These are phyloP conservation scores for Pezizomycotina sp. DNA, from an alignment of 2,329 filamentous ascomycete genomes.

Conservation along the genomic window DNA sequence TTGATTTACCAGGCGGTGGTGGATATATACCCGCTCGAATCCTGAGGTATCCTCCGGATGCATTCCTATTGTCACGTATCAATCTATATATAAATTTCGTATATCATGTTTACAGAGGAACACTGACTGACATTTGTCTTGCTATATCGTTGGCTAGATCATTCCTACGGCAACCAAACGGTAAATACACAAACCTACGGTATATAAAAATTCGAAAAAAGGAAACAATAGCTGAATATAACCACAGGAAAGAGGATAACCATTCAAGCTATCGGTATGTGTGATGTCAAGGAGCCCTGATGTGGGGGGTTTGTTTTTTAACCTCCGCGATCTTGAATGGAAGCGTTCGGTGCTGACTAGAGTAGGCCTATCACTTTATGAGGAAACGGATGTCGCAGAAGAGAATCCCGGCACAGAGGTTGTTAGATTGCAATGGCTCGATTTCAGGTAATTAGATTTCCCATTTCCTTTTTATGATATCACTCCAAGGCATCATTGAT, in stretches of 20 bases:
- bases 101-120: neutral
- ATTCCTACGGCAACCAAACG: too few relatives aligned
- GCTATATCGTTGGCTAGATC: constrained; percentile 38
- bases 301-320: too few relatives aligned
- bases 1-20: constrained; percentile 81
- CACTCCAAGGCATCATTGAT: neutral
- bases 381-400: constrained; percentile 46
- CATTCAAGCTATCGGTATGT: constrained; percentile 84
- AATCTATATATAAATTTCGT: too few relatives aligned
- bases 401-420: constrained; percentile 84
- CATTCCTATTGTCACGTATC: too few relatives aligned
- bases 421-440: constrained; percentile 95
- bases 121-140: neutral
- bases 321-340: too few relatives aligned
- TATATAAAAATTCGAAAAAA: too few relatives aligned
- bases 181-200: too few relatives aligned
- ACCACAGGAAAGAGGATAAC: constrained; percentile 82
- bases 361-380: constrained; percentile 76
- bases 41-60: constrained; percentile 60
- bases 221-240: too few relatives aligned
- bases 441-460: constrained; percentile 39
- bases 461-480: neutral
- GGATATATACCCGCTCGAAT: constrained; percentile 96
- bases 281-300: too few relatives aligned
- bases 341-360: too few relatives aligned